phyloP scores from a whole-genome alignment of 306 rosid genomes.

The Cucumis sativus region DNA sequence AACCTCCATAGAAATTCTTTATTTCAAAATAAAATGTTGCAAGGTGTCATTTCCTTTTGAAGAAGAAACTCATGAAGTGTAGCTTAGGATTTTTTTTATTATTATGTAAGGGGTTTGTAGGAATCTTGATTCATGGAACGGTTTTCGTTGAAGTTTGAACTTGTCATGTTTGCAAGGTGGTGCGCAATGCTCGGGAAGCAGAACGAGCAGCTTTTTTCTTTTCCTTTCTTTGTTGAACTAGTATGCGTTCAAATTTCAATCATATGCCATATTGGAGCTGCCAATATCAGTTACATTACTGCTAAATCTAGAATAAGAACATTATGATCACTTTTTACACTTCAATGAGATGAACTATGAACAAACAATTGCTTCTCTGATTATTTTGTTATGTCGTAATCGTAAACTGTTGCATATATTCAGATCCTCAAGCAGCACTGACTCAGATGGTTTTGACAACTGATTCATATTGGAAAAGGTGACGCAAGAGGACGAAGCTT shows the following conservation, averaged over 20 bases:
- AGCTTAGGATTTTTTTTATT: background rate
- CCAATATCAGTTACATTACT: background rate
- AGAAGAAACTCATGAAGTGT: background rate
- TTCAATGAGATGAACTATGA: background rate
- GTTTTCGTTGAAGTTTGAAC: background rate
- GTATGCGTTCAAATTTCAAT: background rate
- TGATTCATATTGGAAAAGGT: background rate
- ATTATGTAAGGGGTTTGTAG: background rate
- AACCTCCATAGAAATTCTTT: background rate
- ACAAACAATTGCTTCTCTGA: background rate
- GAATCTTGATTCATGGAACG: background rate
- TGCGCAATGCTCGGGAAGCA: background rate
- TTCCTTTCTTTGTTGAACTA: too few species aligned
- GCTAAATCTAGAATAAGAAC: background rate
- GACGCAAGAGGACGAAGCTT: background rate
- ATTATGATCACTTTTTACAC: background rate
- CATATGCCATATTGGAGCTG: background rate
- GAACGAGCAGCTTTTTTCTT: background rate
- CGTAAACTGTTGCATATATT: background rate
- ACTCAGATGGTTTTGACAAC: background rate
- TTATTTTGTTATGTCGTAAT: background rate
- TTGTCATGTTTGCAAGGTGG: background rate
- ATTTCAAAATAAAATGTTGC: background rate
- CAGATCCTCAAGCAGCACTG: background rate
- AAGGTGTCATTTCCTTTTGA: background rate